Percentiles rank a stretch among this genome's conserved stretches.
Conservation (phyloP, 1,284 basidiomycete genomes). For the Trametes pubescens region DNA sequence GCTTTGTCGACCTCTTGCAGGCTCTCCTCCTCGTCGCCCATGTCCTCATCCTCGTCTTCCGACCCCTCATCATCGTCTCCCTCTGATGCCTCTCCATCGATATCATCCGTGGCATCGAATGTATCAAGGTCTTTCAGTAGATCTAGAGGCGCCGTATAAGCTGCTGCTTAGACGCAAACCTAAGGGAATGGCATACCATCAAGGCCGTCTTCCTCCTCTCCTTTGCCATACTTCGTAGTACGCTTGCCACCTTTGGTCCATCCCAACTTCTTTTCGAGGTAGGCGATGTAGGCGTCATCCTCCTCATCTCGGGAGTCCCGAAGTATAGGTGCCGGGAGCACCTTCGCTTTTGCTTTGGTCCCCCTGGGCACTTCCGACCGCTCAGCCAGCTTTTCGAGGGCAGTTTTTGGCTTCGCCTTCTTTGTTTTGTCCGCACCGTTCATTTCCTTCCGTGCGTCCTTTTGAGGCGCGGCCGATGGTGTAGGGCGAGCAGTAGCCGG, state of each 20-base stretch:
- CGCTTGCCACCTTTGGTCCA: conserved; percentile 40
- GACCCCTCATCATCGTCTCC: conserved; percentile 23
- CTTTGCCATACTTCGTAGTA: conserved; percentile 38
- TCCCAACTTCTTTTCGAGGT: conserved; percentile 43
- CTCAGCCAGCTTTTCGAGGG: conserved; percentile 47
- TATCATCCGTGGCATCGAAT: conserved; percentile 27
- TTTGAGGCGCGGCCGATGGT: conserved; percentile 5
- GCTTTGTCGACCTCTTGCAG: conserved; percentile 24
- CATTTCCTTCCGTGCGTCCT: not conserved
- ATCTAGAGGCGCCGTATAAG: conserved; percentile 26
- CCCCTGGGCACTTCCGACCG: conserved; percentile 29
- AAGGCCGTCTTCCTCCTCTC: conserved; percentile 41
- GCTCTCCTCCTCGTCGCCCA: conserved; percentile 25
- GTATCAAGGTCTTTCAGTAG: conserved; percentile 39
- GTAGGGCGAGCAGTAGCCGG: conserved; percentile 6
- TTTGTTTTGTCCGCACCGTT: conserved; percentile 2
- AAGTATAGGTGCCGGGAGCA: conserved; percentile 16
- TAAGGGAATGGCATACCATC: conserved; percentile 34
- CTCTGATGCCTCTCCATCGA: not conserved
- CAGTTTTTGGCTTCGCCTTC: conserved; percentile 24
- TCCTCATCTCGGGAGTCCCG: conserved; percentile 38
- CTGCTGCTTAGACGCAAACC: not conserved
- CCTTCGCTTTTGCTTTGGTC: conserved; percentile 14
- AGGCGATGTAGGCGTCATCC: conserved; percentile 44
- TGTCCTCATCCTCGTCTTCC: conserved; percentile 18